These are phyloP conservation scores for Sclerotinia nivalis DNA, from an alignment of 2,329 filamentous ascomycete species.

Conservation along the genomic window DNA sequence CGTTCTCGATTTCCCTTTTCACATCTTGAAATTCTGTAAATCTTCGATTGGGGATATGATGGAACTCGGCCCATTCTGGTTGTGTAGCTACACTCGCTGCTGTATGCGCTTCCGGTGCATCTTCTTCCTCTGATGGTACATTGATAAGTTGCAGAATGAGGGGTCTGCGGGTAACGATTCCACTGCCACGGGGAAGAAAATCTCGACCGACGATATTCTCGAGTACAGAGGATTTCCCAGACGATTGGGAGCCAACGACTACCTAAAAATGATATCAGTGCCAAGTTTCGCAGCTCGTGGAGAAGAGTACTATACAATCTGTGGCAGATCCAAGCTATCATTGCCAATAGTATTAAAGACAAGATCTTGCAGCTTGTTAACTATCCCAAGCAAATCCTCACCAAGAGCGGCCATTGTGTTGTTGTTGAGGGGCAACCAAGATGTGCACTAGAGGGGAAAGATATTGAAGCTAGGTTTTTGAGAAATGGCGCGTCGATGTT, in stretches of 20 bases:
- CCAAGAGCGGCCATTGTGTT: conserved; percentile 82
- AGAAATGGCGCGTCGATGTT: conserved; percentile 17
- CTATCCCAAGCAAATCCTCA: conserved; percentile 90
- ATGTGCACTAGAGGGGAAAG: conserved; percentile 10
- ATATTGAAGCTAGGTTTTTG: conserved; percentile 21
- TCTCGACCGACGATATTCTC: conserved; percentile 99
- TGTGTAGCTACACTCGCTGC: conserved; percentile 69
- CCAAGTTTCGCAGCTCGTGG: conserved; percentile 28
- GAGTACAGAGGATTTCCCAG: conserved; percentile 96
- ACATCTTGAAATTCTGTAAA: conserved; percentile 93
- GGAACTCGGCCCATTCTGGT: conserved; percentile 89
- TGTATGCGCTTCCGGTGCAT: conserved; percentile 72
- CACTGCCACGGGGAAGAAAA: conserved; percentile 92
- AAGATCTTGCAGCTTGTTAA: conserved; percentile 97
- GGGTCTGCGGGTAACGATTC: conserved; percentile 91
- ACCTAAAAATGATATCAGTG: conserved; percentile 59
- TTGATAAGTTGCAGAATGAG: conserved; percentile 99
- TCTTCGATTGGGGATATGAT: conserved; percentile 85
- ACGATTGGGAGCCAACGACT: conserved; percentile 96
- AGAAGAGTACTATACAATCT: conserved; percentile 72
- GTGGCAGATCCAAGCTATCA: conserved; percentile 93
- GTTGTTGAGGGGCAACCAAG: conserved; percentile 34
- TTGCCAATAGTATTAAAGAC: conserved; percentile 99
- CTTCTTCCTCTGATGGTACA: conserved; percentile 66
- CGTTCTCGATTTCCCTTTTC: conserved; percentile 94